These are phyloP conservation scores for Aspergillus fumigatus DNA, from an alignment of 2,329 filamentous ascomycete species.

Conservation along the genomic window DNA sequence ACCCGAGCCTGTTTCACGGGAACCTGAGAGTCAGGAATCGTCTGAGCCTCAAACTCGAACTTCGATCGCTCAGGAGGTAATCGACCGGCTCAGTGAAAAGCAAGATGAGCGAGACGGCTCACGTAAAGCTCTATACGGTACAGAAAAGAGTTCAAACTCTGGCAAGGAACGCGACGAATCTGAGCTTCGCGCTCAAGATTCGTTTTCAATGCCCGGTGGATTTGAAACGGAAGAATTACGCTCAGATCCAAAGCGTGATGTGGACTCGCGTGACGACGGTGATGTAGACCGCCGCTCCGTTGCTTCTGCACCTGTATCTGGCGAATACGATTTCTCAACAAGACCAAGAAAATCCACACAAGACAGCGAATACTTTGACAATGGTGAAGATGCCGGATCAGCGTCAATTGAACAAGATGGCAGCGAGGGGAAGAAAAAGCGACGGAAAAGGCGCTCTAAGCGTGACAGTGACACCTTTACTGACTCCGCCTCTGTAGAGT, in stretches of 20 bases:
- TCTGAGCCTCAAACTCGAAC: conserved; percentile 3
- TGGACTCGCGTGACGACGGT: background rate
- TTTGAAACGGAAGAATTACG: background rate
- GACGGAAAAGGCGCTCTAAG: conserved; percentile 25
- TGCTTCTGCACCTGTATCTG: conserved; percentile 14
- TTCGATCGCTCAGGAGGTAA: conserved; percentile 21
- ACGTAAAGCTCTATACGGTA: background rate
- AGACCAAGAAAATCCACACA: conserved; percentile 18
- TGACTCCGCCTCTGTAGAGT: conserved; percentile 32
- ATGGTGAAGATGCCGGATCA: conserved; percentile 10
- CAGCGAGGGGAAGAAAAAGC: conserved; percentile 20
- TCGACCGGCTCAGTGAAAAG: conserved; percentile 21
- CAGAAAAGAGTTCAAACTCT: background rate
- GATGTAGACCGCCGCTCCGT: conserved; percentile 15
- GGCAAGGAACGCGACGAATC: background rate
- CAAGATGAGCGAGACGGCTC: background rate
- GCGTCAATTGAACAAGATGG: conserved; percentile 8
- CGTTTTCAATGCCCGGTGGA: background rate
- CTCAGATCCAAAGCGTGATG: background rate
- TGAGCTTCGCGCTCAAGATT: background rate
- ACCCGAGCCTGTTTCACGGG: conserved; percentile 11
- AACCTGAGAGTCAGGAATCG: background rate
- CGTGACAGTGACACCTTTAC: conserved; percentile 29
- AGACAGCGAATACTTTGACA: conserved; percentile 19
- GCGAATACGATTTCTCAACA: conserved; percentile 6